Evolutionary conservation across 2,329 filamentous ascomycete genomes (phyloP), one percentile per base, ranked within the genome.

Genomic region (Aureobasidium sp.): DNA sequence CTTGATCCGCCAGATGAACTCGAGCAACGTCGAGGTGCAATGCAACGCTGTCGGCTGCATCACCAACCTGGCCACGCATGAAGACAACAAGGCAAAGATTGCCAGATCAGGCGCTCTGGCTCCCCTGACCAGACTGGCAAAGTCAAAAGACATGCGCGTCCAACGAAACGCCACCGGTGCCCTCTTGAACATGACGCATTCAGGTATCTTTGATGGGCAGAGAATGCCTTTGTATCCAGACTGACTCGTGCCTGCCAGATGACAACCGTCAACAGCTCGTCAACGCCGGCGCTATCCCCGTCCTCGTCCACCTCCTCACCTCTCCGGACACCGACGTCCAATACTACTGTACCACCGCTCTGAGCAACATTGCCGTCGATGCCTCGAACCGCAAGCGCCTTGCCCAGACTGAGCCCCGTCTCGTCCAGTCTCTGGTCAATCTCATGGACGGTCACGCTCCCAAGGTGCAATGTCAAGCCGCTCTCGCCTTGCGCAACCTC

Each of bases 1-100:
- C 50, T 79, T 98, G 56, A 98, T 97, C 71, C 86, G 88, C 60
- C 93, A 98, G 72, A 98, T 98, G 93, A 89, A 94, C 73, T 97
- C 91, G 54, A 81, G 86, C 41, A 98, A 98, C 64, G 93, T 98
- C 61, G 93, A 98, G 69, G 93, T 98, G 22, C 93, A 98, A 72
- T 98, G 93, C 77, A 98, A 98, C 70, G 93, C 93, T 38, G 93
- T 98, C 57, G 93, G 93, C 48, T 98, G 93, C 74, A 98, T 98
- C 69, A 98, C 93, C 40, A 98, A 98, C 67, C 74, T 98, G 54
- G 93, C 93, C 52, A 98, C 93, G 2, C 93, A 98, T 66, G 93
- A 98, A 73, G 93, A 97, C 63, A 98, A 98, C 75, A 98, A 98
- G 74, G 90, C 93, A 55, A 96, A 95, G 74, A 98, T 98, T 69